Percentiles rank a stretch among this genome's conserved stretches.
Conservation (phyloP, 495 filamentous ascomycete species). For the Penicillium chermesinum region DNA sequence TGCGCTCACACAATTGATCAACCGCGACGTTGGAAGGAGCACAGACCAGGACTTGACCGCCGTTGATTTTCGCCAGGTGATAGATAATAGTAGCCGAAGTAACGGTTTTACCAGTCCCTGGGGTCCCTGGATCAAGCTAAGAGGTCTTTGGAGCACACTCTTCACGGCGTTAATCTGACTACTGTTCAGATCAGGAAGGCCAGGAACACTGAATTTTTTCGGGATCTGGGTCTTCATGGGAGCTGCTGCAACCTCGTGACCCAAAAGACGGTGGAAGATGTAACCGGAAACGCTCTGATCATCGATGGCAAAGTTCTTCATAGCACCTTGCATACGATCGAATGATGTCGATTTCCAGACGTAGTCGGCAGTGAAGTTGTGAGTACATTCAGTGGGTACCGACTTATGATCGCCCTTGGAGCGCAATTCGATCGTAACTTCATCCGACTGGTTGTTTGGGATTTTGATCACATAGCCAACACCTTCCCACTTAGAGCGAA, state of each 20-base stretch:
- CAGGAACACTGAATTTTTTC: conserved; percentile 94
- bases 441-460: conserved; percentile 97
- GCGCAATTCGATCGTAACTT: conserved; percentile 92
- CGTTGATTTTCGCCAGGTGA: conserved; percentile 91
- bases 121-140: conserved; percentile 97
- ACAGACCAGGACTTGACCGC: conserved; percentile 91
- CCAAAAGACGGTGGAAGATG: conserved; percentile 95
- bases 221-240: conserved; percentile 97
- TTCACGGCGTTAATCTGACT: conserved; percentile 97
- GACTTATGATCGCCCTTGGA: conserved; percentile 88
- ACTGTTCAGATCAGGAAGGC: conserved; percentile 89
- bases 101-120: conserved; percentile 96
- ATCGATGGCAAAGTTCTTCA: conserved; percentile 98
- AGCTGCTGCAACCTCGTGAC: conserved; percentile 91
- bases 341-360: conserved; percentile 99
- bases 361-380: conserved; percentile 97
- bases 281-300: conserved; percentile 98
- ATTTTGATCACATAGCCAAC: conserved; percentile 99
- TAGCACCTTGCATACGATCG: conserved; percentile 97
- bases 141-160: conserved; percentile 84
- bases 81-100: conserved; percentile 99
- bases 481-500: conserved; percentile 93
- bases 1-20: conserved; percentile 96
- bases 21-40: conserved; percentile 98
- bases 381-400: conserved; percentile 94